Conservation (phyloP, 371 early-diverging fungal genomes). For the Mucor plumbeus region DNA sequence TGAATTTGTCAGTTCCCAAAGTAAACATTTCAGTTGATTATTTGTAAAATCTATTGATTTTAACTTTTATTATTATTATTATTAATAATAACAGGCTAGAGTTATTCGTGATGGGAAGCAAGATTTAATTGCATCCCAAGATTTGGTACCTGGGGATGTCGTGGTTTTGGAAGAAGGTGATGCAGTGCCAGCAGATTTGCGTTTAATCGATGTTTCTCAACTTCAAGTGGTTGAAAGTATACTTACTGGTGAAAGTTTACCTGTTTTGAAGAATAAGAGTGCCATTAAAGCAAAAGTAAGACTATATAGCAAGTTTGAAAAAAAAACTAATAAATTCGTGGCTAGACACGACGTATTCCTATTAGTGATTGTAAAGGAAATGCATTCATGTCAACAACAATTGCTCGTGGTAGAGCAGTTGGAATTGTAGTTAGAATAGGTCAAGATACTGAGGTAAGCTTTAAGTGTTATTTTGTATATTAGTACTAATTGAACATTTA, state of each 20-base stretch:
- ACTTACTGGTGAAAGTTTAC: conserved; percentile 83
- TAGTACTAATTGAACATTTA: neutral
- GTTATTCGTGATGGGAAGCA: conserved; percentile 82
- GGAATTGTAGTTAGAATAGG: conserved; percentile 85
- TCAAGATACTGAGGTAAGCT: conserved; percentile 71
- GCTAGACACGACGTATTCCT: conserved; percentile 64
- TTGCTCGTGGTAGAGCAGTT: conserved; percentile 75
- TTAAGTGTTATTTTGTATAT: conserved; percentile 38
- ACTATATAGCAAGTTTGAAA: too few species aligned
- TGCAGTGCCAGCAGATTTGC: conserved; percentile 85
- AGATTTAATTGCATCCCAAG: conserved; percentile 63
- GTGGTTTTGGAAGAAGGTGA: conserved; percentile 88
- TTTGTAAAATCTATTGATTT: neutral
- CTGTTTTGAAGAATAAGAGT: conserved; percentile 61
- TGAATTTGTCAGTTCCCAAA: conserved; percentile 81
- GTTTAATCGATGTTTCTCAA: conserved; percentile 77
- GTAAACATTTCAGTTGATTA: conserved; percentile 19
- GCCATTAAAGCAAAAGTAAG: conserved; percentile 45
- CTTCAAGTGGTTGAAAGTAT: conserved; percentile 87
- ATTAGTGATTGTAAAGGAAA: conserved; percentile 74
- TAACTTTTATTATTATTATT: neutral
- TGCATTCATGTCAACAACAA: conserved; percentile 76
- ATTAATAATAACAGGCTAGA: conserved; percentile 44
- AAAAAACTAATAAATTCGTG: neutral
- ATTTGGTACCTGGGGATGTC: conserved; percentile 89